Conservation (phyloP, 179 eudicot genomes). For the Beta lomatogona region DNA sequence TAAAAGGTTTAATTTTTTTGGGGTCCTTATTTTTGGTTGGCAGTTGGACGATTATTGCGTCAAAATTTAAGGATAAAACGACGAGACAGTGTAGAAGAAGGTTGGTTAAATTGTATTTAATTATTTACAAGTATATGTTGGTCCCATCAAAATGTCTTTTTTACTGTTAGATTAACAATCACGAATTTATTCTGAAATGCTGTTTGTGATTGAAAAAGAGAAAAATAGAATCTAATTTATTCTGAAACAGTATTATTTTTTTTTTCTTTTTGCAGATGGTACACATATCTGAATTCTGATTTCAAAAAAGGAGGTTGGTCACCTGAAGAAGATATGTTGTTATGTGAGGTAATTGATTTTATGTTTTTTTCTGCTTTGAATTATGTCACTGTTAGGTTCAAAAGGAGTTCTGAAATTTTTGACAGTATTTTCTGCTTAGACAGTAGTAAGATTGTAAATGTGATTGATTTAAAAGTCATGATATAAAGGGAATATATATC, state of each 20-base stretch:
- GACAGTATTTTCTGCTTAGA: neutral
- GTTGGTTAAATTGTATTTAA: conserved; percentile 37
- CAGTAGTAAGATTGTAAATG: neutral
- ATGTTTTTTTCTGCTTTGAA: neutral
- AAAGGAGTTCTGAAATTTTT: neutral
- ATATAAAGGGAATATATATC: neutral
- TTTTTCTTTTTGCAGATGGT: conserved; percentile 61
- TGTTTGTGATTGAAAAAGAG: neutral
- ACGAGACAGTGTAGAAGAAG: conserved; percentile 98
- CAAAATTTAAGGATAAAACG: conserved; percentile 90
- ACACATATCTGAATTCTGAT: conserved; percentile 92
- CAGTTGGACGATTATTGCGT: conserved; percentile 93
- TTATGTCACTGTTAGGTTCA: neutral
- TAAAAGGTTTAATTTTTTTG: conserved; percentile 19
- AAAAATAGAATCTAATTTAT: neutral
- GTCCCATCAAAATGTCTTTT: conserved; percentile 21
- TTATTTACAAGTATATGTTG: conserved; percentile 21
- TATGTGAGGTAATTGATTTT: conserved; percentile 81
- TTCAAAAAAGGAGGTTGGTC: conserved; percentile 99
- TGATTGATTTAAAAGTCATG: neutral
- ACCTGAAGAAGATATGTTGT: conserved; percentile 90
- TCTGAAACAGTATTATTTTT: too few species aligned
- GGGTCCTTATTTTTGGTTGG: conserved; percentile 22
- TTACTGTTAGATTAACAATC: conserved; percentile 15
- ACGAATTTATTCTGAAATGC: conserved; percentile 19